These are phyloP conservation scores for Talaromyces borbonicus DNA, from an alignment of 495 filamentous ascomycete species.

Conservation along the genomic window DNA sequence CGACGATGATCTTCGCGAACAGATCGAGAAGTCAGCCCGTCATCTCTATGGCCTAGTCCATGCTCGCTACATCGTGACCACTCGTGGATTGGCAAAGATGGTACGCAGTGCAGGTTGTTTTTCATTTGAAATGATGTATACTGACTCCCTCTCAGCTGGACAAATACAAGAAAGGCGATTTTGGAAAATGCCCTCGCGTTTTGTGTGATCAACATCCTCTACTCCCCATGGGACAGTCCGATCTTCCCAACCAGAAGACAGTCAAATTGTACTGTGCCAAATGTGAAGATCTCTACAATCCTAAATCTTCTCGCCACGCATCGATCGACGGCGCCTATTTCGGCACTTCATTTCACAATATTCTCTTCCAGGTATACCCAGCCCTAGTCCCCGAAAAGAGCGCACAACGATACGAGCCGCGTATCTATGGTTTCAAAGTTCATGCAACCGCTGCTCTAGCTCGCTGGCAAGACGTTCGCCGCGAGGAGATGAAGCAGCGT, in stretches of 20 bases:
- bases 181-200: constrained; percentile 95
- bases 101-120: constrained; percentile 36
- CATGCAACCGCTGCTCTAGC: constrained; percentile 81
- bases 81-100: constrained; percentile 90
- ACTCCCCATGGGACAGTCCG: constrained; percentile 85
- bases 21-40: constrained; percentile 93
- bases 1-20: constrained; percentile 94
- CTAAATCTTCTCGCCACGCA: constrained; percentile 92
- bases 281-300: constrained; percentile 98
- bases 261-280: constrained; percentile 95
- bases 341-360: constrained; percentile 95
- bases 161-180: constrained; percentile 96
- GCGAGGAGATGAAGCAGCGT: constrained; percentile 68
- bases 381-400: constrained; percentile 78
- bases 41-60: constrained; percentile 96
- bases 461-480: constrained; percentile 77
- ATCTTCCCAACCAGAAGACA: constrained; percentile 71
- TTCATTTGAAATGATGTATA: too few species aligned
- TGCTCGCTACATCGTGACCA: constrained; percentile 95
- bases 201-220: constrained; percentile 86
- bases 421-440: constrained; percentile 89
- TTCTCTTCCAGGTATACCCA: constrained; percentile 97
- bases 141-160: constrained; percentile 55
- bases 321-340: constrained; percentile 97
- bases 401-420: constrained; percentile 73